These are phyloP conservation scores for Trypanosoma congolense DNA, from an alignment of 208 protist genomes.

Conservation along the genomic window DNA sequence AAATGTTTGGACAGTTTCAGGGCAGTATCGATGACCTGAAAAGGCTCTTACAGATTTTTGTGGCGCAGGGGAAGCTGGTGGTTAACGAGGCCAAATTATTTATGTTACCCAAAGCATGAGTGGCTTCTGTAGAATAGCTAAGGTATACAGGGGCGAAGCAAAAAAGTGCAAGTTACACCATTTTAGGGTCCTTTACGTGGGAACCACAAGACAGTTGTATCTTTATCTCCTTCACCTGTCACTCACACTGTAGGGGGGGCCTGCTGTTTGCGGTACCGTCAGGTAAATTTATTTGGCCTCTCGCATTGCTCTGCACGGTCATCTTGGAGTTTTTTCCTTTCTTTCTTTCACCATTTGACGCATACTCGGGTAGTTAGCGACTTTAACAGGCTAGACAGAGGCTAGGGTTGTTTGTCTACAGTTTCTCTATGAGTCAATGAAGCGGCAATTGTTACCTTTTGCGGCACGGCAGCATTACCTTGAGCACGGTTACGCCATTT, in stretches of 20 bases:
- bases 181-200: too few relatives aligned
- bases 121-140: not conserved
- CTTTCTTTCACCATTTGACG: conserved; percentile 1
- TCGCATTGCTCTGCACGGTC: not conserved
- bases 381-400: not conserved
- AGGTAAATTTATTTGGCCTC: not conserved
- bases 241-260: not conserved
- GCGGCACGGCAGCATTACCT: conserved; percentile 69
- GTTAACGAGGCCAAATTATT: conserved; percentile 61
- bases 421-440: conserved; percentile 25
- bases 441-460: conserved; percentile 25
- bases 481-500: conserved; percentile 70
- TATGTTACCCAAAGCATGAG: conserved; percentile 27
- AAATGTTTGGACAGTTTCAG: conserved; percentile 66
- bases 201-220: too few relatives aligned
- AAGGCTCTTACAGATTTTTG: conserved; percentile 61
- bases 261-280: too few relatives aligned
- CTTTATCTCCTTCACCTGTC: too few relatives aligned
- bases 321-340: conserved; percentile 6
- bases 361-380: too few relatives aligned
- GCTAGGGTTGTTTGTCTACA: not conserved
- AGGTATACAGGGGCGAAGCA: too few relatives aligned
- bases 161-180: too few relatives aligned
- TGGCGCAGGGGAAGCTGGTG: conserved; percentile 40
- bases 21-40: conserved; percentile 51